Percentiles rank a stretch among this genome's conserved stretches.
phyloP scores from a whole-genome alignment of 2,329 filamentous ascomycete species.

The Lecanoromycetidae sp. region DNA sequence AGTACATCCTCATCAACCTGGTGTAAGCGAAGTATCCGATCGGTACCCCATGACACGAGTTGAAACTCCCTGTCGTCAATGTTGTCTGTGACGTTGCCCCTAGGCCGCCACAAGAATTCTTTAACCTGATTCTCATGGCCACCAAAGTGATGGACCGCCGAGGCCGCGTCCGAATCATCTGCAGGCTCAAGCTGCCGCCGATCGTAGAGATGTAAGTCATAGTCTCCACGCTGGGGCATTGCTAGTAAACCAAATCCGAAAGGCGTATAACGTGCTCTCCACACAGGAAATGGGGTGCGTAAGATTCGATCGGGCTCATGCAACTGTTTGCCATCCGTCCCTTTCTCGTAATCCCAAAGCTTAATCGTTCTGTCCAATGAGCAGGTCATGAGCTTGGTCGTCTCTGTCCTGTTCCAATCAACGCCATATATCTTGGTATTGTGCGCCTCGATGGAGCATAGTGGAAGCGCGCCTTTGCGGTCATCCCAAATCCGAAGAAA shows the following conservation, averaged over 20 bases:
- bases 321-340: too few species aligned
- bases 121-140: constrained; percentile 58
- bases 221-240: constrained; percentile 84
- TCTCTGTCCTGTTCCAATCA: constrained; percentile 76
- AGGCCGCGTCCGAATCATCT: constrained; percentile 26
- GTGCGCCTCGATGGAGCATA: constrained; percentile 78
- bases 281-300: constrained; percentile 71
- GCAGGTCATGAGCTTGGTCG: constrained; percentile 67
- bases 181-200: constrained; percentile 35
- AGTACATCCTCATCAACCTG: constrained; percentile 55
- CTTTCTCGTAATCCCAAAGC: constrained; percentile 69
- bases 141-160: constrained; percentile 40
- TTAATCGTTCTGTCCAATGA: constrained; percentile 87
- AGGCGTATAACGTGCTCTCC: constrained; percentile 81
- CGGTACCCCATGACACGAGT: constrained; percentile 82
- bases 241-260: constrained; percentile 77
- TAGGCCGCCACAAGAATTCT: constrained; percentile 79
- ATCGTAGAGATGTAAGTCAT: constrained; percentile 75
- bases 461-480: constrained; percentile 61
- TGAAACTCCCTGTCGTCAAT: constrained; percentile 81
- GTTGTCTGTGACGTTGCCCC: constrained; percentile 56
- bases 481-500: constrained; percentile 86
- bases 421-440: constrained; percentile 89
- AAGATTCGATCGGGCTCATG: constrained; percentile 64
- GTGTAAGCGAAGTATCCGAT: constrained; percentile 70